Evolutionary conservation across 345 rosid species (phyloP), one percentile per base, ranked within the genome.

Genomic region (Arabidopsis arenosa): DNA sequence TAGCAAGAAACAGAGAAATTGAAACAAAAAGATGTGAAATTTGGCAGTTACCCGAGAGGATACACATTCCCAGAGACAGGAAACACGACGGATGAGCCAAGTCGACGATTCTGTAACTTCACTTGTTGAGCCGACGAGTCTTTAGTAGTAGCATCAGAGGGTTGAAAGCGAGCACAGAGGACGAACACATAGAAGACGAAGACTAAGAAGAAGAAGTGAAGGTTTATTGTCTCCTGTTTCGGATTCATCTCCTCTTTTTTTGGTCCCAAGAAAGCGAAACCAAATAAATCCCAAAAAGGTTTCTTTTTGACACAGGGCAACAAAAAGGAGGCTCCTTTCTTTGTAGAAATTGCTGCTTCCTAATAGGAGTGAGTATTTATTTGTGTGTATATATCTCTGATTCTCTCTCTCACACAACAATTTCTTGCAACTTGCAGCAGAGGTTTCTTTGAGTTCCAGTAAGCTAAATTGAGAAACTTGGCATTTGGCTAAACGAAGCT

Each of bases 51-150:
- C 99, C 99, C 99, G 63, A 86, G 90, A 74, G 99, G 99, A 75
- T 92, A 90, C 70, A 92, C 96, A 74, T 89, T 92, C 14, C 99
- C 99, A 26, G 83, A 66, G 71, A 92, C 56, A 0, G 87, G 90
- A 37, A 94, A 84, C 11, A 94, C 83, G 45, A 84, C 74, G 73
- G 97, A 83, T 69, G 93, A 85, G 54, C 76, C 80, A 59, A 74
- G 59, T 8, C 48, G 67, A 35, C 28, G 70, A 32, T 69, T 74
- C 56, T 74, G 74, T n/a, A 69, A 63, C 79, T 79, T 79, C 7
- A 68, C 61, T 2, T 36, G 73, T 0, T 49, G 55, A 59, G 5
- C 5, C 5, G 77, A 66, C 2, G 77, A 60, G 10, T 78, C 74
- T 73, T 73, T 66, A 2, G 26, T 23, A 5, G 78, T 17, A 67